Base-by-base conservation (phyloP, 148 eudicot genomes). In the Rhododendron ferrugineum region DNA sequence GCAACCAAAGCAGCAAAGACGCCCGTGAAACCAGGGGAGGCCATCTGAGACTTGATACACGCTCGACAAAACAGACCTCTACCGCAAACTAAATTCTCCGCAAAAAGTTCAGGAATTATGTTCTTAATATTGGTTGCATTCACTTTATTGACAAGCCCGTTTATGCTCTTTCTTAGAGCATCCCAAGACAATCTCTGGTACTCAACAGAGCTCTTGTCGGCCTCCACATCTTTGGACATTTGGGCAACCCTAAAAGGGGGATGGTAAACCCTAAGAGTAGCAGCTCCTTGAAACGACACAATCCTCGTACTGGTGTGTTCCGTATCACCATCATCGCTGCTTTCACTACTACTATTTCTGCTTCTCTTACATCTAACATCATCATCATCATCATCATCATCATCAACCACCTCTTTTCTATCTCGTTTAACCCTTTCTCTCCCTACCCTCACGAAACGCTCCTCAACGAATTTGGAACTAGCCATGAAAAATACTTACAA, bases 101-200 rank as follows among this genome's bases (percentile, higher is more conserved):
- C 34, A 32, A 32, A 32, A 32, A 32, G 34, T 85, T 96, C 98
- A 0, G 95, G 97, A 62, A 96, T 90, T 1, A 96, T 95, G 49
- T 93, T 92, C 85, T 95, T 96, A 9, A 95, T 89, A 66, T 96
- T 95, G 4, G 91, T 91, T 20, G 96, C 93, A 88, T 94, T 96
- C 18, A 96, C 98, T 79, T 96, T 96, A 84, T 95, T 95, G 5
- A 95, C 97, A 86, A 94, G 74, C 62, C 98, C 95, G 79, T 96
- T 96, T 3, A 96, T 95, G 87, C 97, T 95, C 91, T 96, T 96
- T 84, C 94, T 89, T 23, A 96, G 88, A 0, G 99, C 99, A 84
- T 95, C 99, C 99, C 99, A 96, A 1, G 98, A 93, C 88, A 95
- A 85, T 2, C 98, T 80, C 85, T 96, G 99, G 54, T 96, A 96